phyloP scores from a whole-genome alignment of 805 yeast genomes.

The Saccharomycopsis vini region DNA sequence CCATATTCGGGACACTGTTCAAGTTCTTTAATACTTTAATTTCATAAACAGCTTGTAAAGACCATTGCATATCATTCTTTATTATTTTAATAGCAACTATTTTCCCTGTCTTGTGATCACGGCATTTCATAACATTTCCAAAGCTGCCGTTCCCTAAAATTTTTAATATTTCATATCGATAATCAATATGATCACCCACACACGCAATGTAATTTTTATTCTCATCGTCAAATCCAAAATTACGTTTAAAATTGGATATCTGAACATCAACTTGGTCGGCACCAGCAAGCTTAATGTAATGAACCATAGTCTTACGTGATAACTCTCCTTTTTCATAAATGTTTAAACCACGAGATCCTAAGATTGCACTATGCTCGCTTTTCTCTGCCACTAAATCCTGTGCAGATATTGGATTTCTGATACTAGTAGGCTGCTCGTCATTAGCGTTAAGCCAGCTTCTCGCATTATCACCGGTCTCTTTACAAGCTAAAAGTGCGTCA shows the following conservation, averaged over 20 bases:
- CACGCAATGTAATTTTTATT: conserved; percentile 51
- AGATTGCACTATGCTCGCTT: no score
- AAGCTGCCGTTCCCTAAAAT: conserved; percentile 73
- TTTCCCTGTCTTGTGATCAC: conserved; percentile 52
- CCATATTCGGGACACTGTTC: no score
- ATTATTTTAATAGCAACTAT: conserved; percentile 70
- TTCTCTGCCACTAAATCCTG: no score
- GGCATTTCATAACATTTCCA: conserved; percentile 65
- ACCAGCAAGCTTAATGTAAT: conserved; percentile 8
- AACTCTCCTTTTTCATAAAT: conserved; percentile 15
- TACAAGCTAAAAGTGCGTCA: no score
- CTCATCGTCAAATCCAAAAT: conserved; percentile 67
- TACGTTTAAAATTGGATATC: conserved; percentile 31
- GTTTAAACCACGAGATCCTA: conserved; percentile 8
- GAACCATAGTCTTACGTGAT: conserved; percentile 9
- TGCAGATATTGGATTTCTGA: no score
- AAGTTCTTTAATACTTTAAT: conserved; percentile 55
- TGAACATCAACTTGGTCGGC: conserved; percentile 4
- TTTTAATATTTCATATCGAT: conserved; percentile 54
- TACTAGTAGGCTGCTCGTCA: not conserved
- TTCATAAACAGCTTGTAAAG: conserved; percentile 70
- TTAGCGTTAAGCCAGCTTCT: no score
- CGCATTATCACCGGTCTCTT: no score
- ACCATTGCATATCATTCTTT: conserved; percentile 63
- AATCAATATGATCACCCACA: conserved; percentile 64